phyloP scores from a whole-genome alignment of 1,284 basidiomycete species.

The Cryptococcus jaspeensis region DNA sequence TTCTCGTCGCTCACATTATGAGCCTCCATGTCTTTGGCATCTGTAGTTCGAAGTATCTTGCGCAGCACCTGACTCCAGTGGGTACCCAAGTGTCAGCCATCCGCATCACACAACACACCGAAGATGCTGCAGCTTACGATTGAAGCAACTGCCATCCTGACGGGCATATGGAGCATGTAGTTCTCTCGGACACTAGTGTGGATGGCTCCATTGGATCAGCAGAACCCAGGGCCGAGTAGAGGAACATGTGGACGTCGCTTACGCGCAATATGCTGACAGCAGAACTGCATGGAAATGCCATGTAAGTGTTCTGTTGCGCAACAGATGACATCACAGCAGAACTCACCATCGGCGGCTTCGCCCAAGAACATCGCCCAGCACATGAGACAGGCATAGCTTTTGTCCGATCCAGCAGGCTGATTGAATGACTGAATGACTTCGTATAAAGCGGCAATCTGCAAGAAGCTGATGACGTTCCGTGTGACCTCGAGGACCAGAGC shows the following conservation, averaged over 20 bases:
- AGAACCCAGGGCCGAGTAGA: slow-evolving; percentile 8
- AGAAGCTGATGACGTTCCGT: slow-evolving; percentile 31
- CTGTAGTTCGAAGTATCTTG: slow-evolving; percentile 45
- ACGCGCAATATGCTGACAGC: slow-evolving; percentile 26
- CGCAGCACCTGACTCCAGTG: slow-evolving; percentile 36
- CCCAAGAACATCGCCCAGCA: slow-evolving; percentile 46
- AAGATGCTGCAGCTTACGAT: too few relatives aligned
- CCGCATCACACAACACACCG: neutral
- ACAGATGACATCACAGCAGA: too few relatives aligned
- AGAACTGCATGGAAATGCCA: slow-evolving; percentile 16
- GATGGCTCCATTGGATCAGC: too few relatives aligned
- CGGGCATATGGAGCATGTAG: slow-evolving; percentile 43
- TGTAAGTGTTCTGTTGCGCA: too few relatives aligned
- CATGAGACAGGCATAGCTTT: slow-evolving; percentile 46
- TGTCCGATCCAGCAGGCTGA: slow-evolving; percentile 23
- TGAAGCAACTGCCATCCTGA: slow-evolving; percentile 38
- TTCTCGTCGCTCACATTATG: slow-evolving; percentile 28
- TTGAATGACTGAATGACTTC: slow-evolving; percentile 43
- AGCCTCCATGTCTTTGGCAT: slow-evolving; percentile 46
- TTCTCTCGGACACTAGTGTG: slow-evolving; percentile 45
- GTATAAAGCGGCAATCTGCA: slow-evolving; percentile 39
- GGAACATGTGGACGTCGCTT: neutral
- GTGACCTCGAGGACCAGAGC: slow-evolving; percentile 36
- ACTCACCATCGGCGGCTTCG: slow-evolving; percentile 32
- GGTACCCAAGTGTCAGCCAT: too few relatives aligned